Evolutionary conservation across 345 rosid genomes (phyloP), one percentile per base, ranked within the genome.

Genomic region (Linum usitatissimum): DNA sequence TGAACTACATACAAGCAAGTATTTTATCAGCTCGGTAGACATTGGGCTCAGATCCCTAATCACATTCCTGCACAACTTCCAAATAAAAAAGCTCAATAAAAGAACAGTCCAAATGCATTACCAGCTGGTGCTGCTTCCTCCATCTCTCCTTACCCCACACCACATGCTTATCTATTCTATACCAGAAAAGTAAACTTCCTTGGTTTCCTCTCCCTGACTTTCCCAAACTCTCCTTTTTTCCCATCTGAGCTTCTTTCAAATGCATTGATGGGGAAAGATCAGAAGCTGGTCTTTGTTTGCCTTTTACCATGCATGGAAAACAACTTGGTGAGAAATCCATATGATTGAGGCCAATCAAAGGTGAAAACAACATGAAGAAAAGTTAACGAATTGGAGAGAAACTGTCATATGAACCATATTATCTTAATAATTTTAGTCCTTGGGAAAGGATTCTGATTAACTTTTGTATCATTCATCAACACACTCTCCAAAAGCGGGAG

Each of bases 291-390:
- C 64, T 53, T 61, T 56, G 70, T 76, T 63, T 58, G 36, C 65
- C 72, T 79, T 79, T 74, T 63, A 75, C 79, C 79, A 68, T 73
- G 79, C 77, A 71, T 60, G 73, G 82, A 60, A 69, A 62, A 63
- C 61, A 75, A 23, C 28, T 23, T 23, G 28, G 28, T 23, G 28
- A 23, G 28, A 23, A 23, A 23, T 23, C 2, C 62, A 68, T 53
- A 73, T 68, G 57, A 55, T 67, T 49, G 31, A 53, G 18, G 58
- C 63, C 61, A 45, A 65, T 34, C 38, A 34, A 23, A 23, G 28
- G 28, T 23, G 28, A 23, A 23, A 23, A 23, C 28, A 23, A 23
- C 28, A 23, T 23, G 28, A 23, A 23, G 28, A 23, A 23, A 23
- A 23, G 28, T 23, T 23, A 23, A 23, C 28, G 2, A 2, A 23